Conservation (phyloP, 2,329 filamentous ascomycete genomes). For the Diaporthe caulivora region DNA sequence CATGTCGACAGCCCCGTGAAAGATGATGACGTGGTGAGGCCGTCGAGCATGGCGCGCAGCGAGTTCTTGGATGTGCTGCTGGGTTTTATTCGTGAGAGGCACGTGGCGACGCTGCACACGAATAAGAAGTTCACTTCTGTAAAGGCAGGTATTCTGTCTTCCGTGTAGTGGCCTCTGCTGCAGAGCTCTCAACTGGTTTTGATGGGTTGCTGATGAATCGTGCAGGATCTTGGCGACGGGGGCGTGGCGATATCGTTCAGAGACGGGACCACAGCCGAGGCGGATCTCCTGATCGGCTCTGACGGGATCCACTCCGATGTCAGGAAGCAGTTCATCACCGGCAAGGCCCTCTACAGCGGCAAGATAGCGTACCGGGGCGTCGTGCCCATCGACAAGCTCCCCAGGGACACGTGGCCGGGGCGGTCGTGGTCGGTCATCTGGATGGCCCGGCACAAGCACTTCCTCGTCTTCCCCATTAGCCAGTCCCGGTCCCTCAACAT, state of each 20-base stretch:
- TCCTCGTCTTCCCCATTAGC: constrained; percentile 39
- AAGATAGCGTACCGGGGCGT: constrained; percentile 49
- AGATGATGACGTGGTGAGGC: constrained; percentile 15
- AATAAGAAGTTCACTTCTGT: constrained; percentile 27
- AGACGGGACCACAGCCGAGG: constrained; percentile 29
- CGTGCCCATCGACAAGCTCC: constrained; percentile 44
- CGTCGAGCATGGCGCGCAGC: constrained; percentile 34
- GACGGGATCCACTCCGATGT: constrained; percentile 39
- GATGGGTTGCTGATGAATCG: not conserved
- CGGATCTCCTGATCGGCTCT: constrained; percentile 39
- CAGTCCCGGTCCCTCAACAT: constrained; percentile 38
- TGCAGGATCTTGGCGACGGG: constrained; percentile 41
- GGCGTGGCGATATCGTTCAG: constrained; percentile 36
- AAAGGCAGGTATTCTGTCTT: not conserved
- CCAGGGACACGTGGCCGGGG: constrained; percentile 33
- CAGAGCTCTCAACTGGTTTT: too few relatives aligned
- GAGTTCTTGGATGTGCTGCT: constrained; percentile 35
- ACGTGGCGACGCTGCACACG: constrained; percentile 27
- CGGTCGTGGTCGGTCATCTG: constrained; percentile 33
- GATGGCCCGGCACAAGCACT: constrained; percentile 37
- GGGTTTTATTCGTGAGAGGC: constrained; percentile 21
- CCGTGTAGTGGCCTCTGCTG: too few relatives aligned
- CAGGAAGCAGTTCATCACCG: constrained; percentile 34
- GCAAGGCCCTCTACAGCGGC: constrained; percentile 45
- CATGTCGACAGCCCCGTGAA: constrained; percentile 21